Evolutionary conservation across 495 filamentous ascomycete genomes (phyloP), one percentile per base, ranked within the genome.

Genomic region (Aeminium ludgeri): DNA sequence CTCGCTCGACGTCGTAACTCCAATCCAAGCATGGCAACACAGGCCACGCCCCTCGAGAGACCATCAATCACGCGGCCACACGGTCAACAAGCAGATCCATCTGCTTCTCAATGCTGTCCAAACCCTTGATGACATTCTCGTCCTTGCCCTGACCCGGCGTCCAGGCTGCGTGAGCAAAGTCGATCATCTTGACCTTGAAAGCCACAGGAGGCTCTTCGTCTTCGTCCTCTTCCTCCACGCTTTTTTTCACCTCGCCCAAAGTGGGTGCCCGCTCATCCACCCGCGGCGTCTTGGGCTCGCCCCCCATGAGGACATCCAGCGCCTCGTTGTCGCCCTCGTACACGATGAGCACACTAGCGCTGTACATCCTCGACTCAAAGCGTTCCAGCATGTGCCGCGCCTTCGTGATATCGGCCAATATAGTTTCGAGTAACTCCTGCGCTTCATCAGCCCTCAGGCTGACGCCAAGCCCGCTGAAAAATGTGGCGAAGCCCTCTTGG

Each of bases 111-210:
- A 86, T 59, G 56, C 69, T 91, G 53, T 76, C 67, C 42, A 97
- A 69, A 0, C 89, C 89, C 17, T 62, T 61, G 20, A 96, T 62
- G 10, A 70, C 56, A 55, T 96, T 96, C 62, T 91, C 78, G 58
- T 97, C 89, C 1, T 82, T 80, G 0, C 86, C 89, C 48, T 79
- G 58, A 6, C 85, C 86, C 2, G 85, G 84, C 2, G 73, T 77
- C 82, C 82, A 97, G 20, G 64, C 60, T 15, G 89, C 87, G 62
- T 97, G 89, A 16, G 89, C 89, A 65, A 97, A 97, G 59, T 97
- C 89, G 46, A 97, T 96, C 49, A 97, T 61, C 55, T 91, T 89
- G 41, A 94, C 66, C 27, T 71, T 70, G 55, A 81, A 82, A 16
- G 91, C 75, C 50, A 76, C 75, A 0, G 82, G 83, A 15, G 70